phyloP scores from a whole-genome alignment of 768 basidiomycete genomes.

The Tephrocybe sp. region DNA sequence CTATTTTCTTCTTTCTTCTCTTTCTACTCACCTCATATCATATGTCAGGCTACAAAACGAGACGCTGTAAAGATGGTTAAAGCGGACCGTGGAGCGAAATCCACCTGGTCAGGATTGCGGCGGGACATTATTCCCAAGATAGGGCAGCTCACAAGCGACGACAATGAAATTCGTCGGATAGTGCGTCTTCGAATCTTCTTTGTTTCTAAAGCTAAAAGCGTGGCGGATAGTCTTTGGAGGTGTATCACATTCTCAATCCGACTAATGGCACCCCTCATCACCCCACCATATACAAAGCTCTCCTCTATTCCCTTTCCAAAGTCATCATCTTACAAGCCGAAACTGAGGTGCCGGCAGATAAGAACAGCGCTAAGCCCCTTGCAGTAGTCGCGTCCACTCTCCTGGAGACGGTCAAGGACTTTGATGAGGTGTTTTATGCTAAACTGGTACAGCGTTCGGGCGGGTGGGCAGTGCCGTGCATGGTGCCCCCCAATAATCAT shows the following conservation, averaged over 20 bases:
- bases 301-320: conserved; percentile 88
- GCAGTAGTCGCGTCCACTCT: conserved; percentile 75
- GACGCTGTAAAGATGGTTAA: conserved; percentile 69
- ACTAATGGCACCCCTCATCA: conserved; percentile 26
- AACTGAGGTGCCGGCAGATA: conserved; percentile 88
- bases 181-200: conserved; percentile 39
- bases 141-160: conserved; percentile 81
- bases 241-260: conserved; percentile 36
- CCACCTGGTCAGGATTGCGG: conserved; percentile 65
- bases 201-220: neutral
- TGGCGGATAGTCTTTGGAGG: conserved; percentile 35
- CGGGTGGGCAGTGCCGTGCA: conserved; percentile 80
- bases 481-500: conserved; percentile 49
- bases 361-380: conserved; percentile 80
- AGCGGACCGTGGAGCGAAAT: conserved; percentile 48
- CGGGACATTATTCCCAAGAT: conserved; percentile 85
- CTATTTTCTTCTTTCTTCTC: neutral
- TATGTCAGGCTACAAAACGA: conserved; percentile 69
- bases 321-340: conserved; percentile 89
- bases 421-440: conserved; percentile 78
- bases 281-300: conserved; percentile 62
- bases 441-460: conserved; percentile 87
- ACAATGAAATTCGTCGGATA: conserved; percentile 58
- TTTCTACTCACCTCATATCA: conserved; percentile 7
- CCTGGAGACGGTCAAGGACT: conserved; percentile 53